Percentiles rank a stretch among this genome's conserved stretches.
Evolutionary conservation across 495 filamentous ascomycete species (phyloP).

Genomic region (Penicillium cinerascens): DNA sequence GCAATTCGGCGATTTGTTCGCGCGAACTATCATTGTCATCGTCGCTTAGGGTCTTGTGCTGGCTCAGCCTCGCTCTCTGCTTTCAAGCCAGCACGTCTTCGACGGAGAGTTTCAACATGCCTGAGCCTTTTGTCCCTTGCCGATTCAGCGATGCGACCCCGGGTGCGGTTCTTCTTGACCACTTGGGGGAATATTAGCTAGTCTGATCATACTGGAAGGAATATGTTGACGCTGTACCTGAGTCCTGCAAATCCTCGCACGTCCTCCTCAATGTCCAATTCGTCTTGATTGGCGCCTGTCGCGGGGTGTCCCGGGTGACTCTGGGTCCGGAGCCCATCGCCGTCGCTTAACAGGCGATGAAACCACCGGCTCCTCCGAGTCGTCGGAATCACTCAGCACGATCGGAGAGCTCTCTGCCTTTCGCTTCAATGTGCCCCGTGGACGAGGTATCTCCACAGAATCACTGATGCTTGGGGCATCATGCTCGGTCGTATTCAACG

Average conservation of each 20-base stretch:
- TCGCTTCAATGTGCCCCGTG: conserved; percentile 33
- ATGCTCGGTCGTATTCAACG: not conserved
- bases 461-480: not conserved
- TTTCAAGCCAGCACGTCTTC: conserved; percentile 55
- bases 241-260: conserved; percentile 45
- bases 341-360: conserved; percentile 29
- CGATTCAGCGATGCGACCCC: conserved; percentile 36
- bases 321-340: conserved; percentile 4
- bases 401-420: conserved; percentile 12
- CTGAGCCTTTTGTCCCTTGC: conserved; percentile 43
- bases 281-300: conserved; percentile 25
- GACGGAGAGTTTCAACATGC: conserved; percentile 52
- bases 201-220: no score
- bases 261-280: conserved; percentile 43
- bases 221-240: no score
- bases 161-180: conserved; percentile 40
- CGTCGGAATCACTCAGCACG: conserved; percentile 23
- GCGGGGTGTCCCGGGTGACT: conserved; percentile 26
- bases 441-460: conserved; percentile 19
- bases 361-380: conserved; percentile 27
- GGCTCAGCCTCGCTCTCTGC: conserved; percentile 27
- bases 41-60: conserved; percentile 9
- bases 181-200: conserved; percentile 16
- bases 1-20: not conserved
- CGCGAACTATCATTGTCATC: conserved; percentile 4